phyloP scores from a whole-genome alignment of 768 basidiomycete genomes.

The Trichaptum fuscoviolaceum region DNA sequence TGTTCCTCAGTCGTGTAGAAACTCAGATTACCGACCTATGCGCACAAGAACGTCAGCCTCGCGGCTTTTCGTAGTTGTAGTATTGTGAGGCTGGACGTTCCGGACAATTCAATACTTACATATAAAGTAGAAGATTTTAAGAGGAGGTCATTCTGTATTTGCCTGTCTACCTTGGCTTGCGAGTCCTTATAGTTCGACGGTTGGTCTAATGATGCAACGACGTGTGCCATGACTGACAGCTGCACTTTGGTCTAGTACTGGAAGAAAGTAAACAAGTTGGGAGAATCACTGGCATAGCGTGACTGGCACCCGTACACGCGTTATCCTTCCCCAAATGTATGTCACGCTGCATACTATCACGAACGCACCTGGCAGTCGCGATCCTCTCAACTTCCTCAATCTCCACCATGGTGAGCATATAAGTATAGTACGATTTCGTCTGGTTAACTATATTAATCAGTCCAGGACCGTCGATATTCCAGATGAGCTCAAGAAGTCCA shows the following conservation, averaged over 20 bases:
- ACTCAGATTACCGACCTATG: slow-evolving; percentile 87
- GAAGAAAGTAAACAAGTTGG: no score
- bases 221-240: slow-evolving; percentile 62
- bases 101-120: slow-evolving; percentile 43
- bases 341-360: not conserved
- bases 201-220: slow-evolving; percentile 80
- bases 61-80: slow-evolving; percentile 9
- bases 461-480: slow-evolving; percentile 84
- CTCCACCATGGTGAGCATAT: not conserved
- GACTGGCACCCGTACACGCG: no score
- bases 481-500: slow-evolving; percentile 64
- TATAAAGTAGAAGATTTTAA: slow-evolving; percentile 86
- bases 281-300: no score
- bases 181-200: slow-evolving; percentile 98
- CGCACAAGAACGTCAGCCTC: slow-evolving; percentile 8
- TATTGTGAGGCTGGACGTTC: slow-evolving; percentile 13
- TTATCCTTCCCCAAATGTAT: not conserved
- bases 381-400: not conserved
- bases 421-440: not conserved
- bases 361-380: not conserved
- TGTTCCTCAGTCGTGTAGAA: slow-evolving; percentile 96
- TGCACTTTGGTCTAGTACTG: not conserved
- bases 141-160: slow-evolving; percentile 75
- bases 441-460: slow-evolving; percentile 26
- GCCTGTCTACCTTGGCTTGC: slow-evolving; percentile 72